A percentile compares a stretch with the other conserved stretches of the same genome.
phyloP scores from a whole-genome alignment of 179 eudicot species.

The Amaranthus tricolor region DNA sequence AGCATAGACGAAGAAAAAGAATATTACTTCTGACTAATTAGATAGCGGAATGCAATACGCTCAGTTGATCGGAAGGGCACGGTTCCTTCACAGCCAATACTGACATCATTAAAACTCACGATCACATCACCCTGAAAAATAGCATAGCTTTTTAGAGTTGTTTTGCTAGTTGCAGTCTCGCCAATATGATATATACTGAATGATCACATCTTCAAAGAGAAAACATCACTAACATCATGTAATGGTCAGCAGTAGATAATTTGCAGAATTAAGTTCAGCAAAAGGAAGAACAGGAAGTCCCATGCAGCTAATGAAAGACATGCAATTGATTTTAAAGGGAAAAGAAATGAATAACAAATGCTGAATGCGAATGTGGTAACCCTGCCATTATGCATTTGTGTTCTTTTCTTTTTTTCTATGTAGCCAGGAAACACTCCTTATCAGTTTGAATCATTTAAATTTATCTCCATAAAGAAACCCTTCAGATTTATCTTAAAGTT shows the following conservation, averaged over 20 bases:
- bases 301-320: background rate
- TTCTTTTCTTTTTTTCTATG: no score
- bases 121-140: constrained; percentile 84
- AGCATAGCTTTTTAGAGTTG: constrained; percentile 21
- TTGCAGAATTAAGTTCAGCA: background rate
- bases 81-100: constrained; percentile 89
- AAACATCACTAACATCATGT: background rate
- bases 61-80: constrained; percentile 91
- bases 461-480: background rate
- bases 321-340: background rate
- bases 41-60: constrained; percentile 95
- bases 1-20: constrained; percentile 12
- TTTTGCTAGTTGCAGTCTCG: constrained; percentile 7
- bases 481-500: background rate
- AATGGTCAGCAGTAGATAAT: background rate
- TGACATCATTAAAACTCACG: constrained; percentile 79
- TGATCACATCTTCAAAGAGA: constrained; percentile 2
- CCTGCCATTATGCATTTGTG: background rate
- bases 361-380: background rate
- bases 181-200: background rate
- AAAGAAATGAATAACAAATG: background rate
- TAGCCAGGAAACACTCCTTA: background rate
- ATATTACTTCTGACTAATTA: constrained; percentile 86
- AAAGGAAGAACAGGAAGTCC: background rate
- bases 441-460: background rate